Conservation (phyloP, 768 basidiomycete genomes). For the Grammothele lineata region DNA sequence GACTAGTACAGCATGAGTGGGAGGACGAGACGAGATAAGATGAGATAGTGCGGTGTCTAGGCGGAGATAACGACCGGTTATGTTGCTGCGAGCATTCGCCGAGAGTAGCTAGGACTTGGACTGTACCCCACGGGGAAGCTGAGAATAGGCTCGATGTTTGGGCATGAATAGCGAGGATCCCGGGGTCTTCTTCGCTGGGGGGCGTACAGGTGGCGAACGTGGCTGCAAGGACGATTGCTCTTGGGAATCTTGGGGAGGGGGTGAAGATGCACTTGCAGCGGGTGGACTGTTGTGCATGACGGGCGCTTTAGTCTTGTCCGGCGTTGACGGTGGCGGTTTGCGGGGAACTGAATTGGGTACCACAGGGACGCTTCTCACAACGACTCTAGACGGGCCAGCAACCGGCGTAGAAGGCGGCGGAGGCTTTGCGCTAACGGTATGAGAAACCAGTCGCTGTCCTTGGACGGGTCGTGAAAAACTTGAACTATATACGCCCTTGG, state of each 20-base stretch:
- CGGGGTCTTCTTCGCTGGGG: constrained; percentile 55
- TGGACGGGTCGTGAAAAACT: constrained; percentile 45
- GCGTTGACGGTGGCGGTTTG: background rate
- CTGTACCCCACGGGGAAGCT: constrained; percentile 19
- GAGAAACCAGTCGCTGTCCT: constrained; percentile 24
- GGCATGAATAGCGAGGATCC: constrained; percentile 66
- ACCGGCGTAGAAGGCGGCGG: constrained; percentile 5
- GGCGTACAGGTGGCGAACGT: constrained; percentile 30
- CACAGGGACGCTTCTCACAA: constrained; percentile 46
- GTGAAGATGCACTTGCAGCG: constrained; percentile 1
- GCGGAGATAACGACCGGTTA: too few species aligned
- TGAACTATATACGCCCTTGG: constrained; percentile 53
- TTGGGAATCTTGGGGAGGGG: constrained; percentile 1
- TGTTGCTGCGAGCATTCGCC: too few species aligned
- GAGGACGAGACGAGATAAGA: too few species aligned
- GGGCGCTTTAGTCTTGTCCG: background rate
- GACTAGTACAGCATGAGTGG: too few species aligned
- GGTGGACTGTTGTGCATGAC: background rate
- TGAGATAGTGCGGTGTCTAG: too few species aligned
- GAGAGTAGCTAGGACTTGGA: constrained; percentile 15
- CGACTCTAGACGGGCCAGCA: constrained; percentile 36
- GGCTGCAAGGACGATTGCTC: constrained; percentile 12
- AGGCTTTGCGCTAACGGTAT: constrained; percentile 7
- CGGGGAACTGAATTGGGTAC: constrained; percentile 17
- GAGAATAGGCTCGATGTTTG: constrained; percentile 58